These are phyloP conservation scores for Berberis thunbergii DNA, from an alignment of 164 flowering plant species.

Conservation along the genomic window DNA sequence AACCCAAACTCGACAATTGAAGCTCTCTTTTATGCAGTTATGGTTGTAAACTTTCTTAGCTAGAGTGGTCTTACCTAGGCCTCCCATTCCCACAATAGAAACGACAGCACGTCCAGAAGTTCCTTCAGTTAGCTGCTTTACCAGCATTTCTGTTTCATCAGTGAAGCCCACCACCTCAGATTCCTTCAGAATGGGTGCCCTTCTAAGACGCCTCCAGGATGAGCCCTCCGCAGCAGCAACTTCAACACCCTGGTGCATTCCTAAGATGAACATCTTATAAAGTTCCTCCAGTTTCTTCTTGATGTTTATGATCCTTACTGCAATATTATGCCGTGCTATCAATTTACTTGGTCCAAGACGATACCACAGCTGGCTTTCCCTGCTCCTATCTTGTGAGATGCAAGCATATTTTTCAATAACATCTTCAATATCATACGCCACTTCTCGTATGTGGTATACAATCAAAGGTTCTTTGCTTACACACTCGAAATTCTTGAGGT, in stretches of 20 bases:
- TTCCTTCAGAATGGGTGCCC: not conserved
- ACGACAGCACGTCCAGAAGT: slow-evolving; percentile 8
- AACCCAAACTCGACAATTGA: slow-evolving; percentile 23
- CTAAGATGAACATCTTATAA: not conserved
- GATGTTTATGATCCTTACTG: slow-evolving; percentile 5
- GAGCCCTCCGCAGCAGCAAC: not conserved
- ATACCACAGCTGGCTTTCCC: not conserved
- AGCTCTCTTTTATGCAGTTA: slow-evolving; percentile 10
- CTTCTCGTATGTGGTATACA: too few relatives aligned
- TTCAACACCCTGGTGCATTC: slow-evolving; percentile 6
- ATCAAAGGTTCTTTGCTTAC: too few relatives aligned
- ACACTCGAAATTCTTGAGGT: too few relatives aligned
- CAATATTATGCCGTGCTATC: not conserved
- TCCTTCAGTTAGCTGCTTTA: slow-evolving; percentile 4
- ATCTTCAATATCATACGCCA: not conserved
- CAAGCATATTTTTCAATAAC: slow-evolving; percentile 1
- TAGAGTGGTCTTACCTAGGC: slow-evolving; percentile 32
- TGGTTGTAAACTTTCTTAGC: slow-evolving; percentile 22
- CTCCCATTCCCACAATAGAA: slow-evolving; percentile 28
- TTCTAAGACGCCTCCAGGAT: not conserved
- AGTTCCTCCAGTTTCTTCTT: not conserved
- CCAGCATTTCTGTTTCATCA: slow-evolving; percentile 7
- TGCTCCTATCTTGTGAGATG: not conserved
- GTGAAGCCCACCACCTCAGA: slow-evolving; percentile 17
- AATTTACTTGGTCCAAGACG: too few relatives aligned